Evolutionary conservation across 352 stramenopile species (phyloP).

Genomic region (Pythium utonaiense): DNA sequence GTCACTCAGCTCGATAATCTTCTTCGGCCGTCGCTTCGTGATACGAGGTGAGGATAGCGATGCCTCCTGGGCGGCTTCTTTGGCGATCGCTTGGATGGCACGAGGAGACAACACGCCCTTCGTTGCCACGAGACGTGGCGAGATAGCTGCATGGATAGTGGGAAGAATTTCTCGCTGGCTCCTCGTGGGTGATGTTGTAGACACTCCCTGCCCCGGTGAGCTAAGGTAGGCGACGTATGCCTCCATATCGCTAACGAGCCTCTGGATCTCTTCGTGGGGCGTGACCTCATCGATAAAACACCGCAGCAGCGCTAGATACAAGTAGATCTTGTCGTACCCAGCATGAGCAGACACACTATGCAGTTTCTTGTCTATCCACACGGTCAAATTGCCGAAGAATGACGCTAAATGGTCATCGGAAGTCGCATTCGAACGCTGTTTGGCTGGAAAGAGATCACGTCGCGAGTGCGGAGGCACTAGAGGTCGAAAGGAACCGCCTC

Average conservation of each 20-base stretch:
- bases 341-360: slow-evolving; percentile 8
- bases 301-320: slow-evolving; percentile 31
- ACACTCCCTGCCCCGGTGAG: background rate
- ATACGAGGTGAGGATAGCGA: slow-evolving; percentile 14
- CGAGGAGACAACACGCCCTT: slow-evolving; percentile 26
- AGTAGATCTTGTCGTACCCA: slow-evolving; percentile 31
- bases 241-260: slow-evolving; percentile 20
- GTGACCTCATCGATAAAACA: slow-evolving; percentile 28
- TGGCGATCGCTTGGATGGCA: slow-evolving; percentile 7
- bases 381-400: slow-evolving; percentile 35
- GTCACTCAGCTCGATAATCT: slow-evolving; percentile 39
- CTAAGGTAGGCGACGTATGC: slow-evolving; percentile 33
- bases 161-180: background rate
- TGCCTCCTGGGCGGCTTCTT: slow-evolving; percentile 5
- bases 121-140: background rate
- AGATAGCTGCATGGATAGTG: background rate
- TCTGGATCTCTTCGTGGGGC: slow-evolving; percentile 8
- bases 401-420: slow-evolving; percentile 15
- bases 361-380: slow-evolving; percentile 35
- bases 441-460: slow-evolving; percentile 4
- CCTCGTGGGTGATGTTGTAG: background rate
- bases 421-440: background rate
- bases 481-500: slow-evolving; percentile 10
- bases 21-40: slow-evolving; percentile 13
- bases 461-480: slow-evolving; percentile 7